phyloP scores from a whole-genome alignment of 495 filamentous ascomycete species.

The Penicillium egyptiacum region DNA sequence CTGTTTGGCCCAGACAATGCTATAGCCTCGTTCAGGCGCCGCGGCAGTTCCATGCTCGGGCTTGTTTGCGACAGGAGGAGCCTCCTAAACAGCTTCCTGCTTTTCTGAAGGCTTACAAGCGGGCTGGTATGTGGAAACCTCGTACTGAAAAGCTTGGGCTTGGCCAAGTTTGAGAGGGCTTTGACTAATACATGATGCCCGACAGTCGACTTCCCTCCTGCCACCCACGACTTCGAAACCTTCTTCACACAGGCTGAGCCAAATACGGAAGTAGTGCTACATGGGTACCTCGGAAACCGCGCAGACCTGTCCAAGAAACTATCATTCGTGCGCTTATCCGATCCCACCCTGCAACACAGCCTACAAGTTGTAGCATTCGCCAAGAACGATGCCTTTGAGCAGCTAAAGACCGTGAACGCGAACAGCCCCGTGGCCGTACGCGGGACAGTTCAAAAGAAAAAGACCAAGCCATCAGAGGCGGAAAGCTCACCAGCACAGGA shows the following conservation, averaged over 20 bases:
- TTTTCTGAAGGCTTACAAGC: slow-evolving; percentile 49
- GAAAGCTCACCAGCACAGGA: slow-evolving; percentile 29
- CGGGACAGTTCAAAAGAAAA: slow-evolving; percentile 50
- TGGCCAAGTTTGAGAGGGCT: neutral
- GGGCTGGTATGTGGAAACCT: slow-evolving; percentile 41
- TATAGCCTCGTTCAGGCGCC: slow-evolving; percentile 11
- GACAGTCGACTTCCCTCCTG: slow-evolving; percentile 54
- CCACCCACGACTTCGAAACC: slow-evolving; percentile 49
- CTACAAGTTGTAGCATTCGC: slow-evolving; percentile 57
- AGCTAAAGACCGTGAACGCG: slow-evolving; percentile 46
- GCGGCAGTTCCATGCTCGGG: slow-evolving; percentile 30
- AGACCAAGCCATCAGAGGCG: slow-evolving; percentile 30
- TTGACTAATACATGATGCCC: slow-evolving; percentile 14
- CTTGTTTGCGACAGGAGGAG: slow-evolving; percentile 29
- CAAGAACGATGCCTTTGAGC: slow-evolving; percentile 41
- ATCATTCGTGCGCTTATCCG: slow-evolving; percentile 64
- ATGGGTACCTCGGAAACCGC: slow-evolving; percentile 69
- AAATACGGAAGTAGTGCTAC: slow-evolving; percentile 57
- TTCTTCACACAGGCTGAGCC: slow-evolving; percentile 39
- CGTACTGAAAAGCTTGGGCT: neutral
- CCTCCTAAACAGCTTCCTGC: slow-evolving; percentile 19
- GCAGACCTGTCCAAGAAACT: slow-evolving; percentile 64
- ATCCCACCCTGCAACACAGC: slow-evolving; percentile 46
- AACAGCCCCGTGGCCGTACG: slow-evolving; percentile 54
- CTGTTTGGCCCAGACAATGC: slow-evolving; percentile 12